Evolutionary conservation across 2,329 filamentous ascomycete genomes (phyloP), one percentile per base, ranked within the genome.

Genomic region (Zasmidium angulare): DNA sequence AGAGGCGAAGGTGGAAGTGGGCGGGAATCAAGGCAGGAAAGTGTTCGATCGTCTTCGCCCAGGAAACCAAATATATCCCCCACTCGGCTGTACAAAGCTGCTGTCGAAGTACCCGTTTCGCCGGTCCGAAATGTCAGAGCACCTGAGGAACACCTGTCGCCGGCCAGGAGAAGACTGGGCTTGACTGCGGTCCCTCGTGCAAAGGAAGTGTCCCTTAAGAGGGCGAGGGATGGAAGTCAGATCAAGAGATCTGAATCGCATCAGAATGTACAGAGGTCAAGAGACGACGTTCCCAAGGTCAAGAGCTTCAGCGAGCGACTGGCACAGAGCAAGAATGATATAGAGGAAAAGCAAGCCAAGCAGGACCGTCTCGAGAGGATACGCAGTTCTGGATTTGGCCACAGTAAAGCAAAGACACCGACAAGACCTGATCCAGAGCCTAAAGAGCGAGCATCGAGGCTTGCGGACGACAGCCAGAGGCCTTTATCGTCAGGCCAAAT

Each of bases 171-270:
- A 14, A 76, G 91, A 19, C 75, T 98, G 17, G 93, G 95, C 3
- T 96, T 98, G 62, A 93, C 96, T 75, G 96, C 96, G 72, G 92
- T 91, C 0, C 78, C 93, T 36, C 89, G 82, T 67, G 92, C 88
- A 1, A 85, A 85, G 59, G 91, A 97, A 68, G 82, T 98, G 29
- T 97, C 93, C 2, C 78, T 98, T 24, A 95, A 90, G 74, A 83
- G 91, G 65, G 86, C 90, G 2, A 64, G 61, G 56, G 69, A 65
- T 71, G 75, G 51, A 67, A 74, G 63, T 64, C 63, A 66, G 36
- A 48, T 67, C 51, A 67, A 62, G 55, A 61, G 61, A 11, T 58
- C 68, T 1, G 58, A 52, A 11, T 63, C 66, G 17, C 51, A 46
- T 11, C 60, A 56, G 3, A 55, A 51, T 26, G 43, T 63, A 46